A percentile compares a stretch with the other conserved stretches of the same genome.
These are phyloP conservation scores for Plantago major DNA, from an alignment of 257 asterid genomes.

Conservation along the genomic window DNA sequence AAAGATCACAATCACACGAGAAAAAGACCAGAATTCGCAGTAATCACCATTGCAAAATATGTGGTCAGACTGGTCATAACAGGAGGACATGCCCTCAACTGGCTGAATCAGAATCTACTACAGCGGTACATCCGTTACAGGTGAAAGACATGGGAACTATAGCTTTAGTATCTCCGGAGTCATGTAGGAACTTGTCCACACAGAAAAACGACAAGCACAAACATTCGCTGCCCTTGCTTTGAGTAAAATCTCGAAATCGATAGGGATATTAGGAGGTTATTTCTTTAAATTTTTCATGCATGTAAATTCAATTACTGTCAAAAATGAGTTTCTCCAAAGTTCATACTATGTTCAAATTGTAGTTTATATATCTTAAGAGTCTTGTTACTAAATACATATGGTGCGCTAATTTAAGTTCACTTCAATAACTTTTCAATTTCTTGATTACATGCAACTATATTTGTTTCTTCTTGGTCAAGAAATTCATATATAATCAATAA, in stretches of 20 bases:
- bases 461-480: too few species aligned
- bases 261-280: background rate
- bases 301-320: too few species aligned
- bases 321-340: too few species aligned
- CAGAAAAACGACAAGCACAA: constrained; percentile 21
- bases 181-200: constrained; percentile 48
- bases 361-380: too few species aligned
- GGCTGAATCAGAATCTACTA: constrained; percentile 23
- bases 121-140: background rate
- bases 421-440: too few species aligned
- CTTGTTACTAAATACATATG: too few species aligned
- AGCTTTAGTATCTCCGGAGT: constrained; percentile 43
- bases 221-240: background rate
- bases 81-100: constrained; percentile 61
- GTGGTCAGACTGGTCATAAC: constrained; percentile 70
- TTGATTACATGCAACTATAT: too few species aligned
- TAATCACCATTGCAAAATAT: constrained; percentile 53
- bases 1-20: constrained; percentile 35
- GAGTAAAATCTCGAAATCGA: constrained; percentile 14
- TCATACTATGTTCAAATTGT: too few species aligned
- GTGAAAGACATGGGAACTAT: constrained; percentile 26
- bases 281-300: too few species aligned
- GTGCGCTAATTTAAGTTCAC: too few species aligned
- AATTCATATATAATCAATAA: too few species aligned
- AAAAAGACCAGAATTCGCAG: constrained; percentile 24